Base-by-base conservation (phyloP, 2,329 filamentous ascomycete genomes). In the Thielaviopsis punctulata region DNA sequence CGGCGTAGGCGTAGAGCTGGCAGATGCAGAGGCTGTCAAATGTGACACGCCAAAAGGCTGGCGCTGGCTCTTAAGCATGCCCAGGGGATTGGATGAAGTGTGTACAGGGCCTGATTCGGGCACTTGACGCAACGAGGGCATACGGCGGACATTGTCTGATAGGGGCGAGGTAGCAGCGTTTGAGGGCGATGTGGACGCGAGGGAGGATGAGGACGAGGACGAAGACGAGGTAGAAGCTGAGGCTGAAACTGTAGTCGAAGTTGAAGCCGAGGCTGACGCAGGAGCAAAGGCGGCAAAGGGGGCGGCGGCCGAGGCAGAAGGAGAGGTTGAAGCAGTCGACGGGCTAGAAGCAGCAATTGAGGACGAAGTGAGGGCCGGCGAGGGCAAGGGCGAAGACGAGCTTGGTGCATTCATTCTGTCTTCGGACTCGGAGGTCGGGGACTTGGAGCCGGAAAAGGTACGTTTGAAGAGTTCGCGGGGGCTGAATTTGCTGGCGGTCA, bases 401-500 rank as follows among this genome's bases (percentile, higher is more conserved):
- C 49, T 27, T 25, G 47, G 52, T 10, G 24, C 39, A 39, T 41
- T 41, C 30, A 43, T 47, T 10, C 9, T 22, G 3, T 52, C 50
- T 12, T 54, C 52, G 4, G 44, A 44, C 33, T 49, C 39, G 12
- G 41, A 30, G 13, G 48, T 27, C 7, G 47, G 27, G 4, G 41
- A 22, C 21, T 50, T 50, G 27, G 43, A 45, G 13, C 52, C 52
- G 5, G 48, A 51, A 23, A 49, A 54, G 23, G 52, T 54, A 21
- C 52, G 49, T 22, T 48, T 51, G 15, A 49, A 36, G 43, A 49
- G 48, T 36, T 54, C 52, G 27, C 49, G 48, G 21, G 49, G 52
- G 25, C 39, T 54, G 19, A 49, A 51, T 39, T 54, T 54, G 24
- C 49, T 45, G 24, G 52, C 45, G 49, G 52, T 54, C 44, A 18